Conservation (phyloP, 2,329 filamentous ascomycete species). For the Aureobasidium sp. region DNA sequence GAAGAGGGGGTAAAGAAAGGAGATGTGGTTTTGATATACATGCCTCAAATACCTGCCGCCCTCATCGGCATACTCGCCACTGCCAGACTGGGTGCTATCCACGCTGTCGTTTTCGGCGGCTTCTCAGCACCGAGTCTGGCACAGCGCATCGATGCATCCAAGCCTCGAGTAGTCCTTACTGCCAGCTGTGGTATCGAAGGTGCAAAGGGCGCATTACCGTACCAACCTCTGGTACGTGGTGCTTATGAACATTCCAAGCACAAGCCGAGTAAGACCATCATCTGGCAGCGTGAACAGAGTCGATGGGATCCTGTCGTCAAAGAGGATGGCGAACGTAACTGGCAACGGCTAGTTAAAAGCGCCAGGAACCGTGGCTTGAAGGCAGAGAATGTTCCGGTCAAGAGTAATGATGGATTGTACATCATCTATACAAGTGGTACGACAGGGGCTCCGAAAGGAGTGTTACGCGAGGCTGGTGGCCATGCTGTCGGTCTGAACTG, state of each 20-base stretch:
- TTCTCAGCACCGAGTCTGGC: constrained; percentile 76
- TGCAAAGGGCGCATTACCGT: constrained; percentile 67
- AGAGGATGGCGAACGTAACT: constrained; percentile 62
- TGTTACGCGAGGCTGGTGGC: constrained; percentile 72
- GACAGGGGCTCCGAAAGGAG: constrained; percentile 75
- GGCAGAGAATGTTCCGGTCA: constrained; percentile 68
- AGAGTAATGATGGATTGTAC: constrained; percentile 72
- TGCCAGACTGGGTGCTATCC: constrained; percentile 74
- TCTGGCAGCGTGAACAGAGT: constrained; percentile 77
- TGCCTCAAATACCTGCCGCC: constrained; percentile 92
- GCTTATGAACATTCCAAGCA: constrained; percentile 59
- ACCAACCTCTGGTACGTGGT: constrained; percentile 66
- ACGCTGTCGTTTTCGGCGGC: constrained; percentile 88
- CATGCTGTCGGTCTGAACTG: constrained; percentile 80
- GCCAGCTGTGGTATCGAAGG: constrained; percentile 91
- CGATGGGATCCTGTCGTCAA: constrained; percentile 64
- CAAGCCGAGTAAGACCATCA: constrained; percentile 64
- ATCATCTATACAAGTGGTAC: constrained; percentile 85
- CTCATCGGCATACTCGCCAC: constrained; percentile 80
- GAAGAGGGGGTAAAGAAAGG: constrained; percentile 76
- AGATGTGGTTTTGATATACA: constrained; percentile 86
- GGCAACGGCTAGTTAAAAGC: constrained; percentile 68
- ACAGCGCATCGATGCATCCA: constrained; percentile 78
- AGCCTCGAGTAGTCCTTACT: constrained; percentile 69
- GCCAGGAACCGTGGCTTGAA: constrained; percentile 58